Evolutionary conservation across 1,284 basidiomycete species (phyloP).

Genomic region (Irpex lacteus): DNA sequence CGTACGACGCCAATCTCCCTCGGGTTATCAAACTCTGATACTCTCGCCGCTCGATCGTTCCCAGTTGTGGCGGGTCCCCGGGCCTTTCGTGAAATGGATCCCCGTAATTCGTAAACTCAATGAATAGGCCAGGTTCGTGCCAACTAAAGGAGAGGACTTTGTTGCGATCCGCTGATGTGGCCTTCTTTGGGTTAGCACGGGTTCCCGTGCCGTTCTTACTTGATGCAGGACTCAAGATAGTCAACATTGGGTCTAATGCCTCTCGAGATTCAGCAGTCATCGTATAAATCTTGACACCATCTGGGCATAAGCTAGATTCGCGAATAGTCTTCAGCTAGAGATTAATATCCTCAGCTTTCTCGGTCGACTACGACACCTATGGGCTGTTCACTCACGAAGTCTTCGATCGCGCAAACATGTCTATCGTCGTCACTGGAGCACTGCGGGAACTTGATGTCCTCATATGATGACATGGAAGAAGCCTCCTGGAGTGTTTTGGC

Average conservation of each 20-base stretch:
- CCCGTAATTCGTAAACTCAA: neutral
- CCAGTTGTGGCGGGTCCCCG: neutral
- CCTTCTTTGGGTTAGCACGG: neutral
- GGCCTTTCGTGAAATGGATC: neutral
- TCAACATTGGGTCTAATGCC: too few species aligned
- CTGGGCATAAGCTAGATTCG: too few species aligned
- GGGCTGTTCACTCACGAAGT: too few species aligned
- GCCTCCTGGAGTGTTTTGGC: neutral
- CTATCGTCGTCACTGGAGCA: neutral
- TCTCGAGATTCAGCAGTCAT: too few species aligned
- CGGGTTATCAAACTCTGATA: neutral
- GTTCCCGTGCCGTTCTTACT: neutral
- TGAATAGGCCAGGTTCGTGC: neutral
- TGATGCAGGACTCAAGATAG: too few species aligned
- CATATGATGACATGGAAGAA: neutral
- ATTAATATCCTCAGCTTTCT: too few species aligned
- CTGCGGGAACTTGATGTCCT: neutral
- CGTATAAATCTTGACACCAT: too few species aligned
- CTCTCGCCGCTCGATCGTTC: neutral
- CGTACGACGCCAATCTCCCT: neutral
- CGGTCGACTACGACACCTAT: too few species aligned
- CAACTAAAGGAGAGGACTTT: too few species aligned
- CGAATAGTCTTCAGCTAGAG: too few species aligned
- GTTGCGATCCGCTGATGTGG: neutral
- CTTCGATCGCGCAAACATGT: too few species aligned